Base-by-base conservation (phyloP, 2,329 filamentous ascomycete genomes). In the Penicillium decumbens region DNA sequence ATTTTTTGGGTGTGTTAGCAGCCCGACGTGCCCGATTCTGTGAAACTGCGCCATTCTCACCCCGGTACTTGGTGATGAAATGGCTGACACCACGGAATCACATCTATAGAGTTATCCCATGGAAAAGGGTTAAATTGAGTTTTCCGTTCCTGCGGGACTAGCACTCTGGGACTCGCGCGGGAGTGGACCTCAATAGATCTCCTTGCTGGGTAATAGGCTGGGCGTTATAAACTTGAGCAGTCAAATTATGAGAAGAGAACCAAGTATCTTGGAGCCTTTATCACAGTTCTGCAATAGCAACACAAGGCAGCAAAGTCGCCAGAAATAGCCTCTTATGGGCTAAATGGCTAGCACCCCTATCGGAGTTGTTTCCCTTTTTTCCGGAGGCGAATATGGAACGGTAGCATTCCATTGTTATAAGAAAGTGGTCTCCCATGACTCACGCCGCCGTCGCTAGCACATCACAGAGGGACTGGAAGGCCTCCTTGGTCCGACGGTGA, bases 71-170 rank as follows among this genome's bases (percentile, higher is more conserved):
- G 27, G 27, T 3, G 27, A 37, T 35, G 15, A 33, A 15, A 18
- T 15, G 32, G 32, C 7, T 33, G 18, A 33, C 6, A 3, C 8
- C n/a, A n/a, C 3, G 6, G 13, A 18, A 15, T 39, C 18, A 24
- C 23, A 40, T 24, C 38, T 25, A 27, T 40, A 25, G 20, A n/a
- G 27, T 4, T 13, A 12, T 25, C 8, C 23, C 38, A 40, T 30
- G 28, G 44, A 9, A 23, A 29, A 42, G 29, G 9, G 32, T 28
- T 15, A 24, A 46, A 56, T 49, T 49, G 50, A 55, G 43, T 55
- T 51, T 45, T 30, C 43, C 12, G 32, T 44, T 37, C 12, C n/a
- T 27, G 28, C 28, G 32, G 40, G 8, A 7, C 41, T 43, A 38
- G 18, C 27, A 38, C n/a, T 30, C 38, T 37, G 12, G 38, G 29